Evolutionary conservation across 495 filamentous ascomycete genomes (phyloP), one percentile per base, ranked within the genome.

Genomic region (Arthonia radiata): DNA sequence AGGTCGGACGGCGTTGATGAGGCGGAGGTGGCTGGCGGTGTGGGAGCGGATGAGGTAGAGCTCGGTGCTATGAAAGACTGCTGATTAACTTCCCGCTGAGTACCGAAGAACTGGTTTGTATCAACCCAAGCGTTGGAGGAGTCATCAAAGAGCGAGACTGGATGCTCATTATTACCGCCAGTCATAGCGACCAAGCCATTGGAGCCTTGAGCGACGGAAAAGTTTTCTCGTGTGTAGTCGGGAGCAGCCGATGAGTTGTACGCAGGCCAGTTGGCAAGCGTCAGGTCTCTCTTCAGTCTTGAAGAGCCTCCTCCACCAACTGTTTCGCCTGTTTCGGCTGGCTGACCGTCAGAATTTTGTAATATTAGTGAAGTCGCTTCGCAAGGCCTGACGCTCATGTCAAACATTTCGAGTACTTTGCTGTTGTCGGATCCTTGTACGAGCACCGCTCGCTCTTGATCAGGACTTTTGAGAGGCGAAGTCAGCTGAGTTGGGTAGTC

Each of bases 111-210:
- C 13, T 59, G 46, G 2, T 63, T 70, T 0, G 79, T 56, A 48
- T 93, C 76, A 13, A 70, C 44, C 86, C 86, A 97, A 34, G 55
- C 48, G 41, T 94, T 91, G 27, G 60, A 48, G 14, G 59, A 65
- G 27, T 71, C 62, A 41, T 93, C 61, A 49, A 92, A 97, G 34
- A 97, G 71, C 32, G 59, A 64, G 13, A 97, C 31, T 2, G 66
- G 49, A 31, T 70, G 54, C 12, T 68, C 48, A 10, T 55, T 51
- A 37, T 64, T 65, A 16, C 82, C 86, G 36, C 81, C 74, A 12
- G 66, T 63, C 24, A 90, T 65, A 5, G 89, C 73, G 1, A 81
- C 70, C 33, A 80, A 36, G 10, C 55, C 59, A 37, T 56, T 48
- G 3, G 50, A 46, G 12, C 55, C 61, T 30, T 67, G 57, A 2